Evolutionary conservation across 257 asterid species (phyloP).

Genomic region (Plantago elongata): DNA sequence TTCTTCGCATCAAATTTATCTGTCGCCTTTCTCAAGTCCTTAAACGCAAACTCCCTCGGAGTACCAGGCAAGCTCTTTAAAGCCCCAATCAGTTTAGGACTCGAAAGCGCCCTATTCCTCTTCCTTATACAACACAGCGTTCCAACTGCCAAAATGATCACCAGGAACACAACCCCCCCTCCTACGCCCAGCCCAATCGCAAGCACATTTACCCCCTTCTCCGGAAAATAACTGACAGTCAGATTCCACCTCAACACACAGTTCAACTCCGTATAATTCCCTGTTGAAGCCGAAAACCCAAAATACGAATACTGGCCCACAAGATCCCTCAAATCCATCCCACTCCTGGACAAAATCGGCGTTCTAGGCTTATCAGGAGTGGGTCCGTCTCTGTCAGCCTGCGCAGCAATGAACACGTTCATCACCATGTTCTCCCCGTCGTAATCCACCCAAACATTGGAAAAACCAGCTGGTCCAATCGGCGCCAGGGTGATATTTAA

Average conservation of each 20-base stretch:
- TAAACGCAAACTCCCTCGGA: conserved; percentile 65
- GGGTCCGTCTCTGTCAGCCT: conserved; percentile 24
- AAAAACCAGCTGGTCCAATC: conserved; percentile 25
- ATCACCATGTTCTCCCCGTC: conserved; percentile 36
- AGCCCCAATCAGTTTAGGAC: conserved; percentile 51
- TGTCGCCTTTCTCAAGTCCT: conserved; percentile 75
- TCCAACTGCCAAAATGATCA: conserved; percentile 32
- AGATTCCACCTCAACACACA: conserved; percentile 76
- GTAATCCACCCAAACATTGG: conserved; percentile 79
- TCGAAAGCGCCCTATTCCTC: conserved; percentile 27
- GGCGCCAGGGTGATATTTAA: conserved; percentile 59
- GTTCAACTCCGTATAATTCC: conserved; percentile 48
- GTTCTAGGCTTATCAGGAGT: conserved; percentile 50
- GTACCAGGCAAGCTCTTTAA: conserved; percentile 72
- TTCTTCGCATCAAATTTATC: conserved; percentile 54
- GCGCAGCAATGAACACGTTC: conserved; percentile 49
- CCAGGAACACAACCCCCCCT: conserved; percentile 35
- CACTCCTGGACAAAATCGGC: conserved; percentile 18
- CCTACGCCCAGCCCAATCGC: conserved; percentile 47
- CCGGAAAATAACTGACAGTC: conserved; percentile 45
- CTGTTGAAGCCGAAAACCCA: conserved; percentile 87
- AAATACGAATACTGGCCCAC: conserved; percentile 60
- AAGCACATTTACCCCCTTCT: conserved; percentile 17
- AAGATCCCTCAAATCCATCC: conserved; percentile 31
- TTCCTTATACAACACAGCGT: conserved; percentile 28